phyloP scores from a whole-genome alignment of 1,284 basidiomycete genomes.

The Pterulicium gracile region DNA sequence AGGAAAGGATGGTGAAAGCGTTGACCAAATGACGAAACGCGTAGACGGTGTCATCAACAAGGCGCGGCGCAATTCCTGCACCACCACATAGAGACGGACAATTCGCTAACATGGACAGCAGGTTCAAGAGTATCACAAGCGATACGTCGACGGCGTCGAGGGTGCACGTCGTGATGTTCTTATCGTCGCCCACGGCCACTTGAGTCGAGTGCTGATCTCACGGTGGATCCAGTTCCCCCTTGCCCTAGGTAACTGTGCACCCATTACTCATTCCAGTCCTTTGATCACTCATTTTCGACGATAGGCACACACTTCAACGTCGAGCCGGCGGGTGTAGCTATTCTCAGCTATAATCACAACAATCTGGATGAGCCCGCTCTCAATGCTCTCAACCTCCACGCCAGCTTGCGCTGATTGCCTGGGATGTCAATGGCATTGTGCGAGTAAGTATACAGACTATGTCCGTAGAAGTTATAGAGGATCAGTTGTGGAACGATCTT shows the following conservation, averaged over 20 bases:
- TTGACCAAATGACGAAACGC: constrained; percentile 66
- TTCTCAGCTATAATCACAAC: constrained; percentile 69
- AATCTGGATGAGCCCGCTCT: constrained; percentile 68
- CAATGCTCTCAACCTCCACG: constrained; percentile 63
- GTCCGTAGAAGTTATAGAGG: no score
- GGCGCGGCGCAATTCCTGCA: constrained; percentile 21
- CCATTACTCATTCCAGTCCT: constrained; percentile 4
- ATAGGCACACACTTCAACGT: constrained; percentile 71
- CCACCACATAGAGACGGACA: background rate
- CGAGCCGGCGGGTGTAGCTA: constrained; percentile 66
- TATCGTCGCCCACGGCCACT: constrained; percentile 76
- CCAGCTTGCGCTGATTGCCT: constrained; percentile 27
- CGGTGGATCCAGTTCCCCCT: constrained; percentile 71
- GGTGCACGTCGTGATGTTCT: constrained; percentile 56
- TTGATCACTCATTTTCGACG: constrained; percentile 3
- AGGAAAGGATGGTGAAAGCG: constrained; percentile 78
- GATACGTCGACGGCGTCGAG: constrained; percentile 63
- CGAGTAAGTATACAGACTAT: no score
- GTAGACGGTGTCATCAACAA: constrained; percentile 70
- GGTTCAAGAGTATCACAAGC: constrained; percentile 69
- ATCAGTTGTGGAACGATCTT: no score
- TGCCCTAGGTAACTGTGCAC: constrained; percentile 37
- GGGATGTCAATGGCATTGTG: no score
- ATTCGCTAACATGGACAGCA: constrained; percentile 18
- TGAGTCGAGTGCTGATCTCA: constrained; percentile 74